Base-by-base conservation (phyloP, 805 yeast genomes). In the Saccharomycopsis sp. region DNA sequence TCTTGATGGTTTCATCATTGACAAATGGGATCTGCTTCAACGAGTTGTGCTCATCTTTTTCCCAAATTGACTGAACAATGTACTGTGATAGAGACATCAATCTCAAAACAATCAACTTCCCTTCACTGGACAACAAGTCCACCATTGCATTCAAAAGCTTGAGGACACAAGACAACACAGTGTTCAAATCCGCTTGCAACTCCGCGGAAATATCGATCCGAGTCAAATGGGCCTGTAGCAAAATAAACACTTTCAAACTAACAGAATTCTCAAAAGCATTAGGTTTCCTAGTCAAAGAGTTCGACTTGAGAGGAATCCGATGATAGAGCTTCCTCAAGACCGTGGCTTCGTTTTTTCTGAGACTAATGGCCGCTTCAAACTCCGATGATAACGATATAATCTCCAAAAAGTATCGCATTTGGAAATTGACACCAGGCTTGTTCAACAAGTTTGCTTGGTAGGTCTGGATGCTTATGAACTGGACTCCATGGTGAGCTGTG, bases 1-100 rank as follows among this genome's bases (percentile, higher is more conserved):
- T 65, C 16, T 61, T 59, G 30, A 85, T 55, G 10, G 77, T 67
- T 0, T 56, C 68, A 4, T 53, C 53, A 34, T 64, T 64, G 39
- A 87, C 73, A 51, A 64, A 70, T 2, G 98, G 98, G 26, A 89
- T 65, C 59, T 89, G 98, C 51, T 72, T 74, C 53, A 89, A 67
- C 3, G 50, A 44, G n/a, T 26, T 36, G 2, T 92, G 80, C 36
- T 73, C 73, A 42, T 83, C 95, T 5, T 75, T 66, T 49, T 76
- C 83, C 94, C 95, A 86, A 19, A 83, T 64, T 1, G 82, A 94
- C 57, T 89, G 97, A 1, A 80, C 74, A 5, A 85, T 60, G 94
- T 86, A 83, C 55, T 92, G 98, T 1, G 82, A 71, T 38, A 87
- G 55, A 55, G 92, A 96, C 83, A 92, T 83, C 0, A 85, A 89